Evolutionary conservation across 2,329 filamentous ascomycete species (phyloP).

Genomic region (Aspergillus udagawae): DNA sequence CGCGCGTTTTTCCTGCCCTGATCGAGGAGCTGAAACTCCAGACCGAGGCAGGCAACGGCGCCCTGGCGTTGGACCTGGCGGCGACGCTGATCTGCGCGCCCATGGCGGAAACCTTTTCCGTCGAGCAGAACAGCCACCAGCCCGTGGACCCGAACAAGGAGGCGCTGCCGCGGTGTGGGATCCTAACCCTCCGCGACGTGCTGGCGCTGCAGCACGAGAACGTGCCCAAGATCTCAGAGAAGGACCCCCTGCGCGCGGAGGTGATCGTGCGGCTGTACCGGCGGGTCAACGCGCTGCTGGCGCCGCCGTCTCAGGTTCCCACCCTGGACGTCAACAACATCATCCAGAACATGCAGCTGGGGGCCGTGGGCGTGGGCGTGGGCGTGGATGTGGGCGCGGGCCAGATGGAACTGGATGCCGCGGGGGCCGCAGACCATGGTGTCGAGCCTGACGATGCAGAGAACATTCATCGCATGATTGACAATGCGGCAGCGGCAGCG

Average conservation of each 20-base stretch:
- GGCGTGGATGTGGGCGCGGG: slow-evolving; percentile 16
- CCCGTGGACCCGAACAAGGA: slow-evolving; percentile 32
- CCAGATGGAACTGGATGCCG: slow-evolving; percentile 30
- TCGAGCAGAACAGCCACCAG: slow-evolving; percentile 35
- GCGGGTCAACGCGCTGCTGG: slow-evolving; percentile 40
- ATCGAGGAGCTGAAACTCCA: slow-evolving; percentile 43
- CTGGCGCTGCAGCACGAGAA: slow-evolving; percentile 36
- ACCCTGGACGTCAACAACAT: slow-evolving; percentile 42
- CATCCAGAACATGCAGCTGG: slow-evolving; percentile 41
- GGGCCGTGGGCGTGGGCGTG: slow-evolving; percentile 21
- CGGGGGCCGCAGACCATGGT: slow-evolving; percentile 10
- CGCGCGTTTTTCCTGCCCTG: slow-evolving; percentile 34
- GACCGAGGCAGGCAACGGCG: slow-evolving; percentile 36
- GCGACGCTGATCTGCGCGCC: slow-evolving; percentile 42
- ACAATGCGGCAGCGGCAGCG: slow-evolving; percentile 34
- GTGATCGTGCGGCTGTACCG: slow-evolving; percentile 44
- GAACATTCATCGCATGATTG: slow-evolving; percentile 38
- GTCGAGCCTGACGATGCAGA: slow-evolving; percentile 22
- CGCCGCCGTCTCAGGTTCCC: slow-evolving; percentile 35
- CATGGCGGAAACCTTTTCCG: slow-evolving; percentile 36
- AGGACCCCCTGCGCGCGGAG: slow-evolving; percentile 42
- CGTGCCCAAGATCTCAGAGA: slow-evolving; percentile 39
- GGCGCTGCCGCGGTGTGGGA: slow-evolving; percentile 26
- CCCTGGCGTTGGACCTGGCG: slow-evolving; percentile 42
- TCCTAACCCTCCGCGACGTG: slow-evolving; percentile 41